Evolutionary conservation across 1,139 yeast genomes (phyloP), one percentile per base, ranked within the genome.

Genomic region (Suhomyces wounanorum): DNA sequence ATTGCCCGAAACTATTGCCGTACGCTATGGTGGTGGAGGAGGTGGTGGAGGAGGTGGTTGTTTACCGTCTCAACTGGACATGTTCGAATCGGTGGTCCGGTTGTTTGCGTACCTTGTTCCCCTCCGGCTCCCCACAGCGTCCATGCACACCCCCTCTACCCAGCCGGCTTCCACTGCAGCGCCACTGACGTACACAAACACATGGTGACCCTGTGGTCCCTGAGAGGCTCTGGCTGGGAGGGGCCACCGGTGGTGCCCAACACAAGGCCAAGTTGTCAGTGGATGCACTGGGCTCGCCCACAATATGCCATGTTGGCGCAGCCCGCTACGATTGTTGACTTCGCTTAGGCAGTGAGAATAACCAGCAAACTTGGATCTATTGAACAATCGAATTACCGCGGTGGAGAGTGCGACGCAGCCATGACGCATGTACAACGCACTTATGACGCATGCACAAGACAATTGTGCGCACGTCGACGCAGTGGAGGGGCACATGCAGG

Each of bases 1-100:
- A 40, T 26, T 14, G 26, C 14, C 30, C 42, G 42, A 40, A 40
- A 25, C 42, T 25, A 14, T 40, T 41, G 25, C 44, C 44, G 44
- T 23, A 8, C 30, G 17, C 23, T 5, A 5, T 23, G 11, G 30
- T 23, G 14, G 30, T n/a, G 30, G 26, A 7, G 33, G n/a, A n/a
- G n/a, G n/a, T n/a, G n/a, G n/a, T n/a, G n/a, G n/a, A n/a, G n/a
- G n/a, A n/a, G n/a, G n/a, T n/a, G n/a, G n/a, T n/a, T n/a, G n/a
- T n/a, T n/a, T 4, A 28, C 13, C 31, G 31, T 28, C 31, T 28
- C 31, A 10, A 28, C 31, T 11, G 13, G 31, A 28, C 13, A 11
- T 28, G 31, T 21, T 21, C 6, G 23, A 3, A 21, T 6, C 3
- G 23, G 6, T 4, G 3, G 23, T 8, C 13, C 13, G 13, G 31